Conservation (phyloP, 2,329 filamentous ascomycete species). For the Alternaria consortialis region DNA sequence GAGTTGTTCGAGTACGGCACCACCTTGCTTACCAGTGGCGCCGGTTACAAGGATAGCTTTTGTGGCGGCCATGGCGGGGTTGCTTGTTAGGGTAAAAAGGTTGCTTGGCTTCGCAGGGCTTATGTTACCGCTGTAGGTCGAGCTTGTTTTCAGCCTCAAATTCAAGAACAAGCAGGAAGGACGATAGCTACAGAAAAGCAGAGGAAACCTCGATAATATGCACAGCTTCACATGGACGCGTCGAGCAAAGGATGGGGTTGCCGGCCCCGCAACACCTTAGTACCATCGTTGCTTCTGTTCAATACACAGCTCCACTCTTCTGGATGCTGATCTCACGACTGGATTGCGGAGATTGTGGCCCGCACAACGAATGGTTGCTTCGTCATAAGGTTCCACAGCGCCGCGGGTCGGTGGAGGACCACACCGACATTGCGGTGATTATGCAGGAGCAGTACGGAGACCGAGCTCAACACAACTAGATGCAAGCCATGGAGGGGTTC, state of each 20-base stretch:
- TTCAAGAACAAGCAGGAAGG: background rate
- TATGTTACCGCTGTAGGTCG: background rate
- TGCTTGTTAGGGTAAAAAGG: constrained; percentile 16
- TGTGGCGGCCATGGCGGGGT: constrained; percentile 40
- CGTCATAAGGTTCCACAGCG: constrained; percentile 8
- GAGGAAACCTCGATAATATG: constrained; percentile 12
- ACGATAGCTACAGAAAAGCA: background rate
- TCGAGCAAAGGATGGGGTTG: background rate
- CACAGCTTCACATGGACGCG: constrained; percentile 1
- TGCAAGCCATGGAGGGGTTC: background rate
- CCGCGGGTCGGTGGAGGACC: constrained; percentile 8
- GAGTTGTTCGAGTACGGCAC: constrained; percentile 55
- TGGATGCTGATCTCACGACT: background rate
- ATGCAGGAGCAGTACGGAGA: constrained; percentile 9
- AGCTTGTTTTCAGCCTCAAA: constrained; percentile 3
- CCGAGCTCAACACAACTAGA: background rate
- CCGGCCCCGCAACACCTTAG: constrained; percentile 17
- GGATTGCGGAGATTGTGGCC: background rate
- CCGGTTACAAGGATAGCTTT: constrained; percentile 57
- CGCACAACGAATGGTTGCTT: constrained; percentile 4
- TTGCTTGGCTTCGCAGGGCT: constrained; percentile 9
- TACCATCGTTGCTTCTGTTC: constrained; percentile 12
- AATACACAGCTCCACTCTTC: constrained; percentile 5
- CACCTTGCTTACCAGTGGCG: constrained; percentile 59
- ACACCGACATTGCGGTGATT: constrained; percentile 8